A percentile compares a stretch with the other conserved stretches of the same genome.
Evolutionary conservation across 441 rosid species (phyloP).

Genomic region (Populus hybrid): DNA sequence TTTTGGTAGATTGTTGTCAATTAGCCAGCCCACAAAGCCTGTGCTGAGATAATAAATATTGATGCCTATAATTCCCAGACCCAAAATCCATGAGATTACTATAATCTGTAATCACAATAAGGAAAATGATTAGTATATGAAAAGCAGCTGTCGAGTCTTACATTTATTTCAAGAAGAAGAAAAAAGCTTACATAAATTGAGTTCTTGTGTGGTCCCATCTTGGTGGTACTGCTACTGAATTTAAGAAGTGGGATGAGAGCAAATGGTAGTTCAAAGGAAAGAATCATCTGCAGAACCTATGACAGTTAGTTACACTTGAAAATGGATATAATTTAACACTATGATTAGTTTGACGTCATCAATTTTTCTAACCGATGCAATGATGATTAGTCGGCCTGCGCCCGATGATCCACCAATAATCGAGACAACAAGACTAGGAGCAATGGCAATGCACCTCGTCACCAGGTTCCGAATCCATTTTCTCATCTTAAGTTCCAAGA

Average conservation of each 20-base stretch:
- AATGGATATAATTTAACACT: background rate
- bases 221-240: conserved; percentile 64
- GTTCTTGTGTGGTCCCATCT: conserved; percentile 79
- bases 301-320: background rate
- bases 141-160: background rate
- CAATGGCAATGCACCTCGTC: conserved; percentile 63
- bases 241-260: conserved; percentile 75
- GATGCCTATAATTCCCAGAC: conserved; percentile 53
- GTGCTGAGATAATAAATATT: conserved; percentile 59
- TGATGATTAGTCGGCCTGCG: conserved; percentile 56
- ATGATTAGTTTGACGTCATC: background rate
- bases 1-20: conserved; percentile 41
- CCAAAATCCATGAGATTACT: conserved; percentile 60
- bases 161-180: background rate
- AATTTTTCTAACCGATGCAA: conserved; percentile 44
- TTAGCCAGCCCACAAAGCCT: conserved; percentile 53
- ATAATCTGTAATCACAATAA: conserved; percentile 39
- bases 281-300: conserved; percentile 51
- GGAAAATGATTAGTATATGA: background rate
- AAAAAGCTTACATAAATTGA: conserved; percentile 39
- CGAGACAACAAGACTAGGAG: conserved; percentile 55
- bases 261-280: conserved; percentile 74
- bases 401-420: conserved; percentile 61
- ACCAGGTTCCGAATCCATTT: conserved; percentile 59
- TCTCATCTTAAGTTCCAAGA: conserved; percentile 60